Evolutionary conservation across 495 filamentous ascomycete species (phyloP), one percentile per base, ranked within the genome.

Genomic region (Clohesyomyces aquaticus): DNA sequence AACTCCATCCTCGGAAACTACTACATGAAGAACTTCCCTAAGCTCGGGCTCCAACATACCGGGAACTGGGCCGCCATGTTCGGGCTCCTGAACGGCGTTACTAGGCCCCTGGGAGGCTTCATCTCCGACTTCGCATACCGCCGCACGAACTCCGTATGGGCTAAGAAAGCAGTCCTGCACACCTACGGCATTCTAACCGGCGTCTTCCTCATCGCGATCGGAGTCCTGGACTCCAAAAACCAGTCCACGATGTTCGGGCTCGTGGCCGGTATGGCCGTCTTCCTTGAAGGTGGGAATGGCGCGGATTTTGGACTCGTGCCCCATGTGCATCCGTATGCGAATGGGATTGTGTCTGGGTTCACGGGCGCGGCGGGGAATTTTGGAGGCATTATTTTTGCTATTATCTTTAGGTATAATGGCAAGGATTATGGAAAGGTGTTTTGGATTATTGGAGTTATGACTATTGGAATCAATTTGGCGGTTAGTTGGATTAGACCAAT

Each of bases 31-130:
- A 68, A 74, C 29, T 73, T 77, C 63, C 65, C 66, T 1, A 51
- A 58, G 4, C 69, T 77, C 47, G 58, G 56, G 28, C 56, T 74
- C 8, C 70, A 75, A 32, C 57, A 66, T 14, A 19, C 50, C 3
- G 73, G 74, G 19, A 74, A 75, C 64, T 77, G 73, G 73, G 74
- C 74, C 1, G 74, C 74, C 12, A 77, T 77, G 74, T 75, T 77
- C 45, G 74, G 74, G 8, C 67, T 77, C 1, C 64, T 77, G 27
- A 77, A 77, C 54, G 66, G 70, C 32, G 64, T 75, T 18, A 73
- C 59, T 22, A 58, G 74, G 0, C 74, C 74, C 1, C 69, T 77
- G 1, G 74, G 74, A 19, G 74, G 74, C 23, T 60, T 71, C 45
- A 59, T 73, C n/a, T 59, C 63, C 22, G 73, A 77, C 57, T 12